Base-by-base conservation (phyloP, 192 early-diverging fungal species). In the Backusella westeae region DNA sequence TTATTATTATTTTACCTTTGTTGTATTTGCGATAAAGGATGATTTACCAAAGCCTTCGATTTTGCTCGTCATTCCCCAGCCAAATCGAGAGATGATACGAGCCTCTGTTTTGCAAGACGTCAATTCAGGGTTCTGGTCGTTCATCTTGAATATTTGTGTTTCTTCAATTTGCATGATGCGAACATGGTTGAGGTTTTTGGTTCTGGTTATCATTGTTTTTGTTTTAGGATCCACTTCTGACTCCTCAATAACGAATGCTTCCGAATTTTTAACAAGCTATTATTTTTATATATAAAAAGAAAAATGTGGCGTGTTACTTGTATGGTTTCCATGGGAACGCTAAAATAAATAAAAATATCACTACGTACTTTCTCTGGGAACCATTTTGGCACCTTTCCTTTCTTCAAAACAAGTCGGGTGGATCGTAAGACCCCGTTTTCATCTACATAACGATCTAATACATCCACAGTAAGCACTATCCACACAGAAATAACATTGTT, bases 111-210 rank as follows among this genome's bases (percentile, higher is more conserved):
- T 90, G 69, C 95, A 89, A 66, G 88, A 85, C 44, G 97, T 97
- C 71, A 81, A 88, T 71, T 88, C 83, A 12, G 75, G 71, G 66
- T 84, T 77, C 70, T 89, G 80, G 34, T 86, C 85, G 71, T 91
- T 85, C 12, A 85, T 83, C 29, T 78, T 79, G 67, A 93, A 87
- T 38, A 89, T 94, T 83, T 97, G 96, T 49, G 87, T 89, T 85
- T 98, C 98, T 79, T 98, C 95, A 36, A 99, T 91, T 77, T 96
- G 89, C 90, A 98, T 93, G 14, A 97, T 81, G 67, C 97, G 93
- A 38, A 90, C 95, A 82, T 99, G 98, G 72, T 93, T 95, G 44
- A 99, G 82, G 80, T 99, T 99, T 73, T 92, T 90, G 38, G 95
- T 94, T 4, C 88, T 85, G 15, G 94, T 95, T 19, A 89, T 87